Conservation (phyloP, 169 alveolate genomes). For the Eimeria maxima region DNA sequence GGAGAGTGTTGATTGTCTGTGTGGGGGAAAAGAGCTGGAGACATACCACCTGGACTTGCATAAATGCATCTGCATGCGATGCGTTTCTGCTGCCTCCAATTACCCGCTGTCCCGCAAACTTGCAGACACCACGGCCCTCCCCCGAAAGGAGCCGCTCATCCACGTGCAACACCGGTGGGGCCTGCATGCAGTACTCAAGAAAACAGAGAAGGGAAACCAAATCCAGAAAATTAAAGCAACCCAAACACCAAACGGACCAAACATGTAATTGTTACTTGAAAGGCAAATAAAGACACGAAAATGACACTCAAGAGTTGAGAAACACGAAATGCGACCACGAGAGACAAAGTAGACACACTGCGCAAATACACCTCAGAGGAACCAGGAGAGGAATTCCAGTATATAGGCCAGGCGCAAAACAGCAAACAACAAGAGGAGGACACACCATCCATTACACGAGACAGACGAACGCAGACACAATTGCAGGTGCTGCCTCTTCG, state of each 20-base stretch:
- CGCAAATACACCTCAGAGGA: neutral
- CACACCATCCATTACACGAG: neutral
- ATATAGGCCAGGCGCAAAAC: neutral
- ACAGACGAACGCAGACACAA: neutral
- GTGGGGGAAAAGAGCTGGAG: neutral
- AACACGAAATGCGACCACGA: neutral
- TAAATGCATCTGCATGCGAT: constrained; percentile 10
- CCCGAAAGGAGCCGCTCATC: constrained; percentile 78
- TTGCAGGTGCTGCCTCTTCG: neutral
- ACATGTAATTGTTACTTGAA: too few relatives aligned
- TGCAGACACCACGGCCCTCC: constrained; percentile 30
- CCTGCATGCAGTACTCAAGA: neutral
- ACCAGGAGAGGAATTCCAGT: neutral
- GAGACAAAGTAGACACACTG: neutral
- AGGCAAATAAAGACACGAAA: neutral
- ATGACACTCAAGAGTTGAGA: neutral
- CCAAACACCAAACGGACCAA: too few relatives aligned
- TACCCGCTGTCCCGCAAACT: constrained; percentile 66
- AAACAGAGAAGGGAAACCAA: neutral
- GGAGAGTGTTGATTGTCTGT: neutral
- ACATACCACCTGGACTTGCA: constrained; percentile 59
- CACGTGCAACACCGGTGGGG: constrained; percentile 40
- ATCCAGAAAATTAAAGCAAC: too few relatives aligned
- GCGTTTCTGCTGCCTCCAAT: constrained; percentile 72
- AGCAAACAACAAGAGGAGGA: neutral